Evolutionary conservation across 2,329 filamentous ascomycete species (phyloP).

Genomic region (Zymoseptoria passerinii): DNA sequence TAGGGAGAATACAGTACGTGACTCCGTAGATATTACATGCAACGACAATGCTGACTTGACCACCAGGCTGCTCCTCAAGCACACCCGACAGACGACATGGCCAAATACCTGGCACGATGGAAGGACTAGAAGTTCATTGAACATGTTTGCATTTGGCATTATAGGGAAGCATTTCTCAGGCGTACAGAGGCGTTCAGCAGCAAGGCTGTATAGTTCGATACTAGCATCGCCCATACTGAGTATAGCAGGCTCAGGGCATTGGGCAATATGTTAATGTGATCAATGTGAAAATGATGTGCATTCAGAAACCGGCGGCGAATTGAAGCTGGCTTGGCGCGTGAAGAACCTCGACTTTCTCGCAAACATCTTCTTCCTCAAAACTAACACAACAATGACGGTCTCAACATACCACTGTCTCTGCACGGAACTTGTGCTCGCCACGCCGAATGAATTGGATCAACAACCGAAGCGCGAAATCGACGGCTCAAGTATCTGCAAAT

Average conservation of each 20-base stretch:
- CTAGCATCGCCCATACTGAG: neutral
- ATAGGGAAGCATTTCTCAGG: neutral
- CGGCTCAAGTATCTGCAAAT: conserved; percentile 49
- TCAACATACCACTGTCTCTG: conserved; percentile 57
- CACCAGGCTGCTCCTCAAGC: conserved; percentile 47
- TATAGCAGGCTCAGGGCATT: neutral
- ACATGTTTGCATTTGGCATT: neutral
- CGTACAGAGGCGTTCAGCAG: neutral
- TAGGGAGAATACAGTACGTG: conserved; percentile 52
- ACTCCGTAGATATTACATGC: neutral
- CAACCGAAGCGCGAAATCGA: conserved; percentile 50
- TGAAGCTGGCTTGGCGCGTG: neutral
- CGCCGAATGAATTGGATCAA: conserved; percentile 43
- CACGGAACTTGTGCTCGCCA: conserved; percentile 55
- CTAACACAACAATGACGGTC: conserved; percentile 3
- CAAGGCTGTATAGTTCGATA: neutral
- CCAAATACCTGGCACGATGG: conserved; percentile 51
- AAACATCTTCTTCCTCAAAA: neutral
- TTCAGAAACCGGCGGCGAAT: neutral
- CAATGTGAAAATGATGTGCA: neutral
- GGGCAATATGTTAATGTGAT: neutral
- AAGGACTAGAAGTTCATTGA: conserved; percentile 41
- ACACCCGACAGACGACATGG: conserved; percentile 46
- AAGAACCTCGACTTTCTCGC: neutral
- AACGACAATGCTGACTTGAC: conserved; percentile 1